Conservation (phyloP, 23 red algal genomes). For the Gracilariopsis chorda region DNA sequence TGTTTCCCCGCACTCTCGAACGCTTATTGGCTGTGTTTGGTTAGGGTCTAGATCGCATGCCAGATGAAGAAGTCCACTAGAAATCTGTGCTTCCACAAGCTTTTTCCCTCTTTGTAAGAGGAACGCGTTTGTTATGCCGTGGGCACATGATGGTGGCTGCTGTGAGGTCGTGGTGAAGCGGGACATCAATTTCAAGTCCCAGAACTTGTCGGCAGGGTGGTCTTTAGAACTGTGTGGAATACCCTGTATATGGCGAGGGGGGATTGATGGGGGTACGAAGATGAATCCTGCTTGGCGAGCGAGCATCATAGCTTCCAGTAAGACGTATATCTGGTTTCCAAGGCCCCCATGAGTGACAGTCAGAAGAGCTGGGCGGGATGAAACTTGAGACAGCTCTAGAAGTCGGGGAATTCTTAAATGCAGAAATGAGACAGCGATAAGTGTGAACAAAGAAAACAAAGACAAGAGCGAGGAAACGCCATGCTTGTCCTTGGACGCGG, state of each 20-base stretch:
- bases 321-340: constrained; percentile 18
- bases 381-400: too few relatives aligned
- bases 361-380: too few relatives aligned
- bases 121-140: neutral
- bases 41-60: neutral
- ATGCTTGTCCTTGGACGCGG: too few relatives aligned
- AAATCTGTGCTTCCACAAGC: too few relatives aligned
- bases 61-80: too few relatives aligned
- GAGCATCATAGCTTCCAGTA: neutral
- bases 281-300: neutral
- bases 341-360: neutral
- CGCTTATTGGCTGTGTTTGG: neutral
- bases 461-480: too few relatives aligned
- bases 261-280: neutral
- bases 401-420: too few relatives aligned
- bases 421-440: too few relatives aligned
- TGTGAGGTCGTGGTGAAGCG: neutral
- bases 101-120: too few relatives aligned
- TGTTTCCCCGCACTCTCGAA: neutral
- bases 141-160: neutral
- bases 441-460: too few relatives aligned
- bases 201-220: neutral
- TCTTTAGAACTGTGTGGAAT: neutral
- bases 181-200: neutral
- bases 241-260: neutral